Base-by-base conservation (phyloP, 148 eudicot genomes). In the Heliosperma pusillum region DNA sequence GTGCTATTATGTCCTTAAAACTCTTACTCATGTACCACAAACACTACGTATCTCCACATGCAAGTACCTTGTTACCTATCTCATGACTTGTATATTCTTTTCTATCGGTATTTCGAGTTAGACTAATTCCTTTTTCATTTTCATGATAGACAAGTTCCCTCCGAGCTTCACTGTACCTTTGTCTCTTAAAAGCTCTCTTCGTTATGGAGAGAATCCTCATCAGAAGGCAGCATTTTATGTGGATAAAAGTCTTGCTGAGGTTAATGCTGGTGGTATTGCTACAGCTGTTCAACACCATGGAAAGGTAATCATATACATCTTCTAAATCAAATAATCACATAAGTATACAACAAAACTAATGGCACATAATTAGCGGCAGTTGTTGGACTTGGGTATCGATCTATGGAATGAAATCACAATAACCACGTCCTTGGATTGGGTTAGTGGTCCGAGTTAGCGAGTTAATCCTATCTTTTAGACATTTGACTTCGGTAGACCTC, bases 161-260 rank as follows among this genome's bases (percentile, higher is more conserved):
- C 91, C 91, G 75, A 83, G 85, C 85, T 84, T 90, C 69, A 92
- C 97, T 16, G 85, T 89, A 59, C 87, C 97, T 52, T 74, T 95
- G 76, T 83, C 90, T 16, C 88, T 88, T 72, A 87, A 83, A 78
- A 85, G 84, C 77, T 85, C 93, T 58, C 97, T 95, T 75, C 97
- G 97, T 10, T 95, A 95, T 84, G 99, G 99, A 70, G 99, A 95
- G 86, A 95, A 95, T 84, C 97, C 97, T 73, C 99, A 95, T 78
- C 99, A 95, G 75, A 95, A 80, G 82, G 97, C 99, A 81, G 97
- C 97, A 77, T 88, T 95, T 81, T 95, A 95, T 80, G 87, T 78
- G 63, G 93, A 95, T 72, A 92, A 88, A 82, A 92, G 97, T 87
- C 91, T 92, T 16, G 83, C 97, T 33, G 99, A 92, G 85, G 82